phyloP scores from a whole-genome alignment of 306 rosid species.

The Alnus rubra region DNA sequence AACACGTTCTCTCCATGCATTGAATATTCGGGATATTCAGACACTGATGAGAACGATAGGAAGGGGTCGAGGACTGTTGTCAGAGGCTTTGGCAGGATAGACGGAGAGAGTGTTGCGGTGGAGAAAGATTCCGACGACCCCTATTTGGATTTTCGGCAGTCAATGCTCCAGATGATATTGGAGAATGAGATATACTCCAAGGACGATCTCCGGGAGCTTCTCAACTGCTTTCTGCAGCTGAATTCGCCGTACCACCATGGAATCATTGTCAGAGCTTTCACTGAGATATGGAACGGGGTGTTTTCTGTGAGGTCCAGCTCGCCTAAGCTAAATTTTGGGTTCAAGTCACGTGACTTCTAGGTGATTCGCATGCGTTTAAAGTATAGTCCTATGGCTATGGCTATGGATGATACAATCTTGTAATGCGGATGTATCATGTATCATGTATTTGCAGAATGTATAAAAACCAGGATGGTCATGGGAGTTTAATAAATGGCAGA shows the following conservation, averaged over 20 bases:
- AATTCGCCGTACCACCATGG: slow-evolving; percentile 76
- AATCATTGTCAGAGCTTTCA: slow-evolving; percentile 73
- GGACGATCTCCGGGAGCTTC: slow-evolving; percentile 71
- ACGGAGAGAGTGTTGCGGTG: slow-evolving; percentile 80
- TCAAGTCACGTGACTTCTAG: slow-evolving; percentile 55
- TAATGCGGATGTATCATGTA: not conserved
- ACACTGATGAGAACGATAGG: slow-evolving; percentile 21
- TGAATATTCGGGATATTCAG: slow-evolving; percentile 37
- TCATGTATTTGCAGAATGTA: not conserved
- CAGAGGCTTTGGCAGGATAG: slow-evolving; percentile 62
- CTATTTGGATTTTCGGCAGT: slow-evolving; percentile 74
- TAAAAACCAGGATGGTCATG: not conserved
- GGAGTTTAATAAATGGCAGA: not conserved
- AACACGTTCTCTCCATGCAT: slow-evolving; percentile 39
- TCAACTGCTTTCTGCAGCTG: slow-evolving; percentile 78
- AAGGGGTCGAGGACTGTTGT: slow-evolving; percentile 29
- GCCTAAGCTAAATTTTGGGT: slow-evolving; percentile 23
- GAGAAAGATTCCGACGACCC: slow-evolving; percentile 96
- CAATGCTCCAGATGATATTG: slow-evolving; percentile 92
- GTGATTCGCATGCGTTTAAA: slow-evolving; percentile 13
- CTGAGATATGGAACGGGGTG: slow-evolving; percentile 91
- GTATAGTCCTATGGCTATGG: not conserved
- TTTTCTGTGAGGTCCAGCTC: slow-evolving; percentile 50
- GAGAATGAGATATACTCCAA: slow-evolving; percentile 88
- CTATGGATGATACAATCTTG: not conserved